These are phyloP conservation scores for Solanum lycopersicoides DNA, from an alignment of 257 asterid species.

Conservation along the genomic window DNA sequence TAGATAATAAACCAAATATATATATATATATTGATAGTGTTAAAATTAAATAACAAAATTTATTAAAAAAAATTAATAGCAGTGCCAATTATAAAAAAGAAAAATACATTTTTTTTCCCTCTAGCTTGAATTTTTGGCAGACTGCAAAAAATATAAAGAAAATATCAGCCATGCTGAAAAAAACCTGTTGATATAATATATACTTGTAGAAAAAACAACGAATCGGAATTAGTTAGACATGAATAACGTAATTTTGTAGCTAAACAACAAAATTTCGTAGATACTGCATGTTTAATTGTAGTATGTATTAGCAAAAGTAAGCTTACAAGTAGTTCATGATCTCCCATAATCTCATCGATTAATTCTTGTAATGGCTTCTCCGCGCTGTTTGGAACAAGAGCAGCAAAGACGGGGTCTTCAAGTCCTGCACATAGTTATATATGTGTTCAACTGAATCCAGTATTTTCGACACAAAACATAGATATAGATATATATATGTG, in stretches of 20 bases:
- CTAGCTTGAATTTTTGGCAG: conserved; percentile 23
- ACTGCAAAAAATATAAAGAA: conserved; percentile 9
- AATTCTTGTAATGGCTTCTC: conserved; percentile 67
- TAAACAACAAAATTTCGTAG: neutral
- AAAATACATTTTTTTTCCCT: neutral
- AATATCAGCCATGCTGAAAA: neutral
- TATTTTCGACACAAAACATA: neutral
- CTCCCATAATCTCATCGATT: conserved; percentile 88
- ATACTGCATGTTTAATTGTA: neutral
- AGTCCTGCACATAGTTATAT: conserved; percentile 27
- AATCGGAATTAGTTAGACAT: neutral
- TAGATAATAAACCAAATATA: too few relatives aligned
- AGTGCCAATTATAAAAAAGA: neutral
- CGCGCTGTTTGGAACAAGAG: conserved; percentile 78
- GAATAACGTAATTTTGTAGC: neutral
- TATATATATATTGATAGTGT: too few relatives aligned
- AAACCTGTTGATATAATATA: neutral
- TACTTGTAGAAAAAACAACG: neutral
- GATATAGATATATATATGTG: neutral
- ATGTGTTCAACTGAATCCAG: neutral
- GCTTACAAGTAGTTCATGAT: conserved; percentile 78
- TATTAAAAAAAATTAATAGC: neutral
- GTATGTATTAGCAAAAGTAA: neutral
- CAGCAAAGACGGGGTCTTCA: conserved; percentile 69
- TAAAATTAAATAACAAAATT: neutral